phyloP scores from a whole-genome alignment of 768 basidiomycete species.

The Lentinula edodes region DNA sequence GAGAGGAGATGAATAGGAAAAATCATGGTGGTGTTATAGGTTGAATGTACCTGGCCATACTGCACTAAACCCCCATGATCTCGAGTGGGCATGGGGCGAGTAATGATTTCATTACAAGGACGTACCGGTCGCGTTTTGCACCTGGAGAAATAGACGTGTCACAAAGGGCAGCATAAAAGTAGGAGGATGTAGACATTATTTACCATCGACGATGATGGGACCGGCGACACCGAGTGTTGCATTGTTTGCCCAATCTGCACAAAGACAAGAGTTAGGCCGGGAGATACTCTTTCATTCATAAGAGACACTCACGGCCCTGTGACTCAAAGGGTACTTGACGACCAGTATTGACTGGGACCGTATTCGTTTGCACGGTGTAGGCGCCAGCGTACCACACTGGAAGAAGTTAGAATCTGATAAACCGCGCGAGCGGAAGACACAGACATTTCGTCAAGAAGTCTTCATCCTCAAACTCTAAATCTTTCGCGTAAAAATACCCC shows the following conservation, averaged over 20 bases:
- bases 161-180: background rate
- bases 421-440: background rate
- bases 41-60: slow-evolving; percentile 45
- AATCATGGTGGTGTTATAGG: too few species aligned
- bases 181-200: background rate
- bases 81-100: background rate
- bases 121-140: slow-evolving; percentile 51
- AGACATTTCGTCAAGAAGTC: slow-evolving; percentile 31
- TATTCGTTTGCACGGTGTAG: slow-evolving; percentile 11
- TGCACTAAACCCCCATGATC: slow-evolving; percentile 26
- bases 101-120: background rate
- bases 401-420: background rate
- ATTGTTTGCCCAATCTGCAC: slow-evolving; percentile 47
- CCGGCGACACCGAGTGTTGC: slow-evolving; percentile 50
- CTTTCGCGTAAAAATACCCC: slow-evolving; percentile 30
- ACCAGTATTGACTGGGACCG: slow-evolving; percentile 38
- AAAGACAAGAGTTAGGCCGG: background rate
- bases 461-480: slow-evolving; percentile 23
- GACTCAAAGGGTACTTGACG: slow-evolving; percentile 41
- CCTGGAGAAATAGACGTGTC: slow-evolving; percentile 13
- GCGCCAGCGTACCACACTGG: slow-evolving; percentile 21
- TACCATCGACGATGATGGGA: slow-evolving; percentile 56
- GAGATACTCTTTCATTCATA: background rate
- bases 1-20: background rate
- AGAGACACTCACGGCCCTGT: slow-evolving; percentile 31